These are phyloP conservation scores for Penicillium sp. DNA, from an alignment of 2,329 filamentous ascomycete species.

Conservation along the genomic window DNA sequence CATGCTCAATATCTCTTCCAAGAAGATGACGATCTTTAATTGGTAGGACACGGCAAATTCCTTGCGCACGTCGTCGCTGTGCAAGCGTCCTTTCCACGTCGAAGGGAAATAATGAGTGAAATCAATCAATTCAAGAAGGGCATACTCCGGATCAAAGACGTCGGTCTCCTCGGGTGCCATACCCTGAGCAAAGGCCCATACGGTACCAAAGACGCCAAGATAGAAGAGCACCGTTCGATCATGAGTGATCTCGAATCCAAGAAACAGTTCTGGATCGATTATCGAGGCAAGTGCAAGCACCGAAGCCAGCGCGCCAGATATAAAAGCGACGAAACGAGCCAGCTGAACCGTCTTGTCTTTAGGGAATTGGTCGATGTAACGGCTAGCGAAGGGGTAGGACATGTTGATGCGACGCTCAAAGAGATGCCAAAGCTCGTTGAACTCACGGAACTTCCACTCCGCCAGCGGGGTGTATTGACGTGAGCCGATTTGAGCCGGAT, in stretches of 20 bases:
- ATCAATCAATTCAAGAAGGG: slow-evolving; percentile 83
- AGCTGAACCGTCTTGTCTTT: slow-evolving; percentile 90
- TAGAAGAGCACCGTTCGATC: slow-evolving; percentile 91
- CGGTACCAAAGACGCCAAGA: slow-evolving; percentile 75
- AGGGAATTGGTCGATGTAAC: slow-evolving; percentile 94
- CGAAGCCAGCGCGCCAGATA: slow-evolving; percentile 81
- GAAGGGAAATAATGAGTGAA: slow-evolving; percentile 90
- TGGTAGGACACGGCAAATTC: slow-evolving; percentile 93
- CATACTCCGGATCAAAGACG: slow-evolving; percentile 90
- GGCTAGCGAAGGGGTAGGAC: slow-evolving; percentile 89
- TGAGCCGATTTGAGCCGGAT: slow-evolving; percentile 82
- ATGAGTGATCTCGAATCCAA: slow-evolving; percentile 86
- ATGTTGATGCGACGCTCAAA: slow-evolving; percentile 89
- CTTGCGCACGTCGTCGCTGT: slow-evolving; percentile 87
- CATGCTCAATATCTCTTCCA: slow-evolving; percentile 90
- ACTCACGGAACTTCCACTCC: slow-evolving; percentile 97
- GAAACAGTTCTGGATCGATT: slow-evolving; percentile 86
- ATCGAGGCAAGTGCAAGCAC: slow-evolving; percentile 82
- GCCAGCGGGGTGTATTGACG: slow-evolving; percentile 90
- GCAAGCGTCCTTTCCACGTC: slow-evolving; percentile 86
- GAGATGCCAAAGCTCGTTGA: slow-evolving; percentile 92
- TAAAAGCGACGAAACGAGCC: slow-evolving; percentile 81
- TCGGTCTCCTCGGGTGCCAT: slow-evolving; percentile 83
- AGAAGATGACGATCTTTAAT: slow-evolving; percentile 85
- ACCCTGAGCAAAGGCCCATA: slow-evolving; percentile 82